These are phyloP conservation scores for Pestalotiopsis sp. DNA, from an alignment of 2,329 filamentous ascomycete genomes.

Conservation along the genomic window DNA sequence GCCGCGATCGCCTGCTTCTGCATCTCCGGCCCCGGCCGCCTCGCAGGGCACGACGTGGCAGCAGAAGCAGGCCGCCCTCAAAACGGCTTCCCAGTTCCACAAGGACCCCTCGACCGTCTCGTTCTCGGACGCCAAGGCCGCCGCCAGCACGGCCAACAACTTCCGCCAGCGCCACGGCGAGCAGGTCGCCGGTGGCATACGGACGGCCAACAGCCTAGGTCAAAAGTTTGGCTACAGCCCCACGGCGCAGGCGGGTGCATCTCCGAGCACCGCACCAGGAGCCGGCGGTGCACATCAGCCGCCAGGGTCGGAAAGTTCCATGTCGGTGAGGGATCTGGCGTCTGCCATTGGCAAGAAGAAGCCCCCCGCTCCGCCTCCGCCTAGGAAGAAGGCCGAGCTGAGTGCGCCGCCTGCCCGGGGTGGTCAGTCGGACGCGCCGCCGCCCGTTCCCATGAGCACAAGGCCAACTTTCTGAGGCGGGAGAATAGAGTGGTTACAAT, in stretches of 20 bases:
- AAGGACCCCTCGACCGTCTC: constrained; percentile 65
- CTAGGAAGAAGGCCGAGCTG: constrained; percentile 54
- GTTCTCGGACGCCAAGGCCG: constrained; percentile 57
- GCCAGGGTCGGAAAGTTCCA: background rate
- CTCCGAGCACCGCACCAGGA: background rate
- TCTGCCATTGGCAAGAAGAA: constrained; percentile 51
- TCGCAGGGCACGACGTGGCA: constrained; percentile 62
- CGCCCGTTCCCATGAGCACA: constrained; percentile 56
- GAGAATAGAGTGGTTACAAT: too few species aligned
- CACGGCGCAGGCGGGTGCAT: background rate
- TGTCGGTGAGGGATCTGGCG: constrained; percentile 2
- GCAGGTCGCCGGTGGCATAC: constrained; percentile 63
- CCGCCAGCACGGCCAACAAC: constrained; percentile 65
- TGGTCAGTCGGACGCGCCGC: constrained; percentile 40
- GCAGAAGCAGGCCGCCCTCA: constrained; percentile 66
- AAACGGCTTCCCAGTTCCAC: constrained; percentile 60
- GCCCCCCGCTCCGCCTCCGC: constrained; percentile 50
- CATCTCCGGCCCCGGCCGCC: constrained; percentile 32
- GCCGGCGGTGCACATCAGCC: too few species aligned
- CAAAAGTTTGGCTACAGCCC: constrained; percentile 57
- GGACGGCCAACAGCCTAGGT: constrained; percentile 58
- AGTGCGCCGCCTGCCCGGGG: constrained; percentile 19
- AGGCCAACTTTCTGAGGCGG: constrained; percentile 45
- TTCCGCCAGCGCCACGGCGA: constrained; percentile 73
- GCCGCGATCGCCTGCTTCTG: constrained; percentile 21